These are phyloP conservation scores for Apodospora peruviana DNA, from an alignment of 495 filamentous ascomycete genomes.

Conservation along the genomic window DNA sequence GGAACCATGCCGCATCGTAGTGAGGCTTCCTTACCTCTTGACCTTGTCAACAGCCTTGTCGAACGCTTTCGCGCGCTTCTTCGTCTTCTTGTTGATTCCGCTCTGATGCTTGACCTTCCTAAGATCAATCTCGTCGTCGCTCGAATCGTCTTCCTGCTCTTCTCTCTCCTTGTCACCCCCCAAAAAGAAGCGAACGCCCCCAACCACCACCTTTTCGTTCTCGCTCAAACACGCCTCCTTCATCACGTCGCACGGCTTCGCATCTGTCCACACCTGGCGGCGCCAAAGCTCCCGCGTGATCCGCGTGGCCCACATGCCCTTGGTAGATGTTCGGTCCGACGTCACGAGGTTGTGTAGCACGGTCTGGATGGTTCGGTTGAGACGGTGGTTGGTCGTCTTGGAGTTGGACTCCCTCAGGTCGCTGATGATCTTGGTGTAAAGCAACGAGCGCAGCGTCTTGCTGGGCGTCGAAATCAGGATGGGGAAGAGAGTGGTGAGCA, in stretches of 20 bases:
- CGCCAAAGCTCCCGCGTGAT: constrained; percentile 38
- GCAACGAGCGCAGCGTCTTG: constrained; percentile 74
- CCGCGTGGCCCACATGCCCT: constrained; percentile 78
- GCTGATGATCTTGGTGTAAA: constrained; percentile 87
- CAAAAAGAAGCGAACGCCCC: constrained; percentile 89
- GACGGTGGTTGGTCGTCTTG: constrained; percentile 79
- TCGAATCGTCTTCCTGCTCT: constrained; percentile 82
- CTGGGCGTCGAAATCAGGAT: constrained; percentile 73
- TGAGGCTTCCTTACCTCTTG: constrained; percentile 28
- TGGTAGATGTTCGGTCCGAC: constrained; percentile 73
- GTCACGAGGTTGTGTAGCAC: constrained; percentile 87
- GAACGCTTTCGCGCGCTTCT: constrained; percentile 72
- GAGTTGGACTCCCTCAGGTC: constrained; percentile 81
- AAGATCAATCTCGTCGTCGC: constrained; percentile 76
- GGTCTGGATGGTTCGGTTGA: constrained; percentile 89
- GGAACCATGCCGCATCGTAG: not conserved
- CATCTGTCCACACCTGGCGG: constrained; percentile 43
- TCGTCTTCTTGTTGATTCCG: constrained; percentile 92
- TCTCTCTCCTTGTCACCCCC: constrained; percentile 93
- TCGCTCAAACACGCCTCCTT: constrained; percentile 78
- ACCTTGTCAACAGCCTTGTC: constrained; percentile 73
- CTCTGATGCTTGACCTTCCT: constrained; percentile 75
- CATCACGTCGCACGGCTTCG: constrained; percentile 88
- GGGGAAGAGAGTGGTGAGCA: constrained; percentile 86
- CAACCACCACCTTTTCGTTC: constrained; percentile 83